A percentile compares a stretch with the other conserved stretches of the same genome.
Evolutionary conservation across 768 basidiomycete genomes (phyloP).

Genomic region (Mycena belliarum): DNA sequence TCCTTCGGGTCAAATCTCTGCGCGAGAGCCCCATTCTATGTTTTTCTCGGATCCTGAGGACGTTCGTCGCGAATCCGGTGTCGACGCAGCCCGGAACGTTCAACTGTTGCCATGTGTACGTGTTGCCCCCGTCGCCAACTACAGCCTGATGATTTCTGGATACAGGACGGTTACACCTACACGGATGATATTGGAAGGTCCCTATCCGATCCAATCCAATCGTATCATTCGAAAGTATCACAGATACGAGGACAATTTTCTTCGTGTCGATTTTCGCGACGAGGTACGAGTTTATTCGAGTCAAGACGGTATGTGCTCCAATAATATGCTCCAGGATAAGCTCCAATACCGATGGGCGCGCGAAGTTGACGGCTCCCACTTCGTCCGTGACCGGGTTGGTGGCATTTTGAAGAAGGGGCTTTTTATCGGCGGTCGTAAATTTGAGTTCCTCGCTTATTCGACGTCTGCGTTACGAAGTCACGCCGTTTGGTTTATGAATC

Average conservation of each 20-base stretch:
- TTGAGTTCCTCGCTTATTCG: conserved; percentile 85
- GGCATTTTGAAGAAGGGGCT: conserved; percentile 63
- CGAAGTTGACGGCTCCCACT: conserved; percentile 57
- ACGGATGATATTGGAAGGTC: conserved; percentile 73
- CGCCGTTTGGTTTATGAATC: conserved; percentile 78
- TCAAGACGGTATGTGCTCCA: too few species aligned
- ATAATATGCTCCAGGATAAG: conserved; percentile 49
- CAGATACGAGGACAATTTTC: conserved; percentile 63
- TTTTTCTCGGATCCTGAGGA: conserved; percentile 40
- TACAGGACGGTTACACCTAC: conserved; percentile 70
- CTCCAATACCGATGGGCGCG: conserved; percentile 73
- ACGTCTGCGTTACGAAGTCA: conserved; percentile 76
- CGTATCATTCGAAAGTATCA: conserved; percentile 72
- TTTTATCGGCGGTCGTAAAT: conserved; percentile 64
- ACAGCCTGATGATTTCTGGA: neutral
- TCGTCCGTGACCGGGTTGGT: conserved; percentile 62
- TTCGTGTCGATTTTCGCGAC: conserved; percentile 84
- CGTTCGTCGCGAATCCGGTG: conserved; percentile 27
- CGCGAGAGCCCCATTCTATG: conserved; percentile 44
- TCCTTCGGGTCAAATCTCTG: conserved; percentile 42
- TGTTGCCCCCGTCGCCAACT: neutral
- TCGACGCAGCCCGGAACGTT: conserved; percentile 44
- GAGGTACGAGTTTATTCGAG: conserved; percentile 25
- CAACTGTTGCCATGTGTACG: conserved; percentile 63
- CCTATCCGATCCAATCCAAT: conserved; percentile 75